These are phyloP conservation scores for Arachnomyces sp. DNA, from an alignment of 2,329 filamentous ascomycete species.

Conservation along the genomic window DNA sequence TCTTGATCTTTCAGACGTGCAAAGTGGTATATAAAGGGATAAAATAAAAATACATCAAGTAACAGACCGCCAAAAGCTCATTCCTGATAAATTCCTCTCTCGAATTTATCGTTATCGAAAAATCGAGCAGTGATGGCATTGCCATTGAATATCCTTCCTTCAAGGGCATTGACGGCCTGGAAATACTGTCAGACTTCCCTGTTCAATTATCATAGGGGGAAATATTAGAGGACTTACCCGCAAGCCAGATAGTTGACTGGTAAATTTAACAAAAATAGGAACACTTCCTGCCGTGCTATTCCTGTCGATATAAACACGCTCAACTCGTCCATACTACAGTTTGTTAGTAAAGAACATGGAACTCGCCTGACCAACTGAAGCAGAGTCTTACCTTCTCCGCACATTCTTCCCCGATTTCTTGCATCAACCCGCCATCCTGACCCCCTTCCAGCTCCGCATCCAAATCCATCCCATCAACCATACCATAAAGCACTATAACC, in stretches of 20 bases:
- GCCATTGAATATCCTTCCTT: constrained; percentile 81
- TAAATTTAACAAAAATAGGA: constrained; percentile 90
- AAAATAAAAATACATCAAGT: too few species aligned
- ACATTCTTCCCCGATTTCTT: constrained; percentile 94
- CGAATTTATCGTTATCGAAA: constrained; percentile 76
- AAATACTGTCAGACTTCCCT: constrained; percentile 13
- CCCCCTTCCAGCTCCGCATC: constrained; percentile 63
- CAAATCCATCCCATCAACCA: constrained; percentile 80
- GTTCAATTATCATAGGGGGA: not conserved
- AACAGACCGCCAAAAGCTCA: constrained; percentile 6
- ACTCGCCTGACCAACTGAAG: not conserved
- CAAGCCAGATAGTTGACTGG: constrained; percentile 72
- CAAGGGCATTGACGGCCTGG: constrained; percentile 80
- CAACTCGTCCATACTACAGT: constrained; percentile 68
- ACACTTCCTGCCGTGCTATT: constrained; percentile 40
- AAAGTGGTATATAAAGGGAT: too few species aligned
- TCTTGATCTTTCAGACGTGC: too few species aligned
- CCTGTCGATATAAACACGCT: constrained; percentile 68
- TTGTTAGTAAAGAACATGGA: constrained; percentile 3
- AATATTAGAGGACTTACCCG: constrained; percentile 51
- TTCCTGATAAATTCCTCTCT: constrained; percentile 51
- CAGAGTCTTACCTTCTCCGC: constrained; percentile 58
- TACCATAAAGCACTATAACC: constrained; percentile 74
- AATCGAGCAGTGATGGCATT: constrained; percentile 77
- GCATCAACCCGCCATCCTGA: constrained; percentile 60